Base-by-base conservation (phyloP, 306 rosid species). In the Acacia crassicarpa region DNA sequence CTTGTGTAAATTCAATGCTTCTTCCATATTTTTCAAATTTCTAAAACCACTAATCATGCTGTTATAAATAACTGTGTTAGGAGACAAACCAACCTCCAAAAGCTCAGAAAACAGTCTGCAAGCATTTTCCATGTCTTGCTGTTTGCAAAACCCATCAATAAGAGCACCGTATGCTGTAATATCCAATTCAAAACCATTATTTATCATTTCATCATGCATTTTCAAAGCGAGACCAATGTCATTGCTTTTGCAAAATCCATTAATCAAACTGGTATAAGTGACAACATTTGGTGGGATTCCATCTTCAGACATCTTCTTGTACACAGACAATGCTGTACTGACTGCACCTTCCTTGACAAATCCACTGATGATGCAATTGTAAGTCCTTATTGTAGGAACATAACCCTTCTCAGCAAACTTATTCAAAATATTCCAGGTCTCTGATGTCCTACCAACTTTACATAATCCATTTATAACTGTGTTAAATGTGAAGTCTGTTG, bases 321-420 rank as follows among this genome's bases (percentile, higher is more conserved):
- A 91, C 46, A 84, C 75, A 76, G 80, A 78, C 81, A 84, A 81
- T 58, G 96, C 97, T 40, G 83, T 84, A 83, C 86, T 75, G 32
- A 84, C 69, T 72, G 87, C 83, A 76, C 92, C 96, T 82, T 84
- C 93, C 91, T 87, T 94, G 79, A 80, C 62, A 84, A 77, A 91
- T 75, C 96, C 97, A 83, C 88, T 75, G 33, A 94, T 90, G 80
- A 94, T 88, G 83, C 84, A 84, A 78, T 92, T 92, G 86, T 91
- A 91, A 53, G 93, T 88, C 83, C 88, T 46, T 54, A 86, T 75
- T 19, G 80, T 81, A 33, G 94, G 94, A 82, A 85, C 27, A 58
- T 88, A 91, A 78, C 95, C 95, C 81, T 69, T 81, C 74, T 80
- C 81, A 45, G 85, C 72, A 77, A 88, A 89, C 75, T 77, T 80